These are phyloP conservation scores for Xylaria sp. DNA, from an alignment of 2,329 filamentous ascomycete species.

Conservation along the genomic window DNA sequence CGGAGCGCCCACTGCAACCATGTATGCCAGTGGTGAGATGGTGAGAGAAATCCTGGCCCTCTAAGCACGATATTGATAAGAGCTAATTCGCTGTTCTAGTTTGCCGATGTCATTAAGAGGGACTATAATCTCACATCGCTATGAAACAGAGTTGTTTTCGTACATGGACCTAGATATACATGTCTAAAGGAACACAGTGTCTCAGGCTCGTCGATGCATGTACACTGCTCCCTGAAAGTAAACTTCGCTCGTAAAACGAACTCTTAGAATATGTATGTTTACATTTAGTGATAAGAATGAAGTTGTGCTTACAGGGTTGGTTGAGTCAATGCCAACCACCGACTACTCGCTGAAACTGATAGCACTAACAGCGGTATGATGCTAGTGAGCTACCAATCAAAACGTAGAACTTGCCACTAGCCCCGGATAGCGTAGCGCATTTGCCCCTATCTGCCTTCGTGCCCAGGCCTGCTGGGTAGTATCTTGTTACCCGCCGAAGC, in stretches of 20 bases:
- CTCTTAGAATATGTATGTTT: too few species aligned
- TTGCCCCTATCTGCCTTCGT: neutral
- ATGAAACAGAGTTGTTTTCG: conserved; percentile 9
- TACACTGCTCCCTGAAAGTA: neutral
- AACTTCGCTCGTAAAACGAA: neutral
- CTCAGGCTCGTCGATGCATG: neutral
- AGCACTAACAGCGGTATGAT: too few species aligned
- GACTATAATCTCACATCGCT: conserved; percentile 22
- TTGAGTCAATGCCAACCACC: too few species aligned
- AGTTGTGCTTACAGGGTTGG: too few species aligned
- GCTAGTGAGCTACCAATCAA: too few species aligned
- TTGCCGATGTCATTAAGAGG: conserved; percentile 27
- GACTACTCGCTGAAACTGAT: too few species aligned
- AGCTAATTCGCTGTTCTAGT: conserved; percentile 16
- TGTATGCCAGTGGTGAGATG: conserved; percentile 36
- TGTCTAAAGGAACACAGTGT: neutral
- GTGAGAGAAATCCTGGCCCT: conserved; percentile 17
- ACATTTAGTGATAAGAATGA: too few species aligned
- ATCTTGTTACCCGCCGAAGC: neutral
- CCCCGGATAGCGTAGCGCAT: neutral
- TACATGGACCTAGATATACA: neutral
- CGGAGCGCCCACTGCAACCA: conserved; percentile 23
- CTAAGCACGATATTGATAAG: conserved; percentile 1
- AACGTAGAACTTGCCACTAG: neutral
- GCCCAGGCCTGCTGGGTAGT: neutral